These are phyloP conservation scores for Gypsophila paniculata DNA, from an alignment of 179 eudicot genomes.

Conservation along the genomic window DNA sequence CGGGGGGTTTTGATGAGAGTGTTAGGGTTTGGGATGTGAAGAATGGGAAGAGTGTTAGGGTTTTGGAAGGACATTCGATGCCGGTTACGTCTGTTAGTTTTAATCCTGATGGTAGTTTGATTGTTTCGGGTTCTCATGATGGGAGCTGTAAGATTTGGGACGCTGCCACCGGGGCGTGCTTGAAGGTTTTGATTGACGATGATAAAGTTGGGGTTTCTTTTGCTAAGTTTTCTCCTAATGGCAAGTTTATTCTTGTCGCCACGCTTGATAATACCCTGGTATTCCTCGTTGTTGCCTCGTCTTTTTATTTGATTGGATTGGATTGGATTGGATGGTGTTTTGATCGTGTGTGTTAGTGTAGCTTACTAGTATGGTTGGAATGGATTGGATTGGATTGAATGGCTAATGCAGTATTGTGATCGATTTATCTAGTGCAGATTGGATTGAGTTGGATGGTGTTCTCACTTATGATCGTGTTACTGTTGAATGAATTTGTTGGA, in stretches of 20 bases:
- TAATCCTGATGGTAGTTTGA: slow-evolving; percentile 54
- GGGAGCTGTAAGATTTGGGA: slow-evolving; percentile 91
- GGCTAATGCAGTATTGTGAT: too few species aligned
- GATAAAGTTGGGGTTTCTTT: slow-evolving; percentile 67
- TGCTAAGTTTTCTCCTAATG: slow-evolving; percentile 90
- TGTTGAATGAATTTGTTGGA: too few species aligned
- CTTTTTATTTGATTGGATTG: background rate
- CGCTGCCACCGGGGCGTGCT: slow-evolving; percentile 40
- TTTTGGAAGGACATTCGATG: slow-evolving; percentile 39
- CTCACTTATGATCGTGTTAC: too few species aligned
- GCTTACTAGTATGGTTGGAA: too few species aligned
- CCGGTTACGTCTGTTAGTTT: slow-evolving; percentile 70
- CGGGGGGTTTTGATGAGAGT: slow-evolving; percentile 84
- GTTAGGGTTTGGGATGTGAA: slow-evolving; percentile 92
- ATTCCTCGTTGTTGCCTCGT: slow-evolving; percentile 7
- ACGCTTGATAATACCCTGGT: slow-evolving; percentile 75
- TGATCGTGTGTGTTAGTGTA: too few species aligned
- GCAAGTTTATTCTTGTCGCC: slow-evolving; percentile 83
- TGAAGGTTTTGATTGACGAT: slow-evolving; percentile 72
- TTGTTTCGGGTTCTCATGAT: slow-evolving; percentile 81
- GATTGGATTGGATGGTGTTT: background rate
- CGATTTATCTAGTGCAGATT: too few species aligned
- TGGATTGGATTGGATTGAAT: too few species aligned
- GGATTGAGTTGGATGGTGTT: too few species aligned
- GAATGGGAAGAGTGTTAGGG: slow-evolving; percentile 51